phyloP scores from a whole-genome alignment of 2,329 filamentous ascomycete species.

The Sordariomycetes sp. region DNA sequence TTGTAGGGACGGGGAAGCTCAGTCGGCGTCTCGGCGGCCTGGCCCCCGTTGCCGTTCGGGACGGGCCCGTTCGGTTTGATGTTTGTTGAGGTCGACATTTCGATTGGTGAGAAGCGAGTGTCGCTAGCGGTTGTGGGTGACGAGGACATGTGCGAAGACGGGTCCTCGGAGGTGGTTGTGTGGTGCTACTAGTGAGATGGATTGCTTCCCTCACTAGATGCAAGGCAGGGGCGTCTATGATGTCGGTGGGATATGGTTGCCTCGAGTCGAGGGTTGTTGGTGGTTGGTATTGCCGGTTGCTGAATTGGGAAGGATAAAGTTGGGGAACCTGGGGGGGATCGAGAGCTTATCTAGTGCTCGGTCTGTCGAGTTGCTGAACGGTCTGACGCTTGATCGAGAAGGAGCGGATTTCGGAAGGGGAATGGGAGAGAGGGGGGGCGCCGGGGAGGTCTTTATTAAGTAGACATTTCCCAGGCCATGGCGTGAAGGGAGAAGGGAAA shows the following conservation, averaged over 20 bases:
- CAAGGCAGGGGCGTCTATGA: not conserved
- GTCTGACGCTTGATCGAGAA: not conserved
- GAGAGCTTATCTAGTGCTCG: not conserved
- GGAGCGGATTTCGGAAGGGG: not conserved
- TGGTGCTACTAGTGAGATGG: not conserved
- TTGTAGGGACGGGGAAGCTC: constrained; percentile 96
- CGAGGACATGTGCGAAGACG: not conserved
- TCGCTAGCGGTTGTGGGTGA: not conserved
- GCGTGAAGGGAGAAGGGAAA: not conserved
- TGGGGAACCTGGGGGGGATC: not conserved
- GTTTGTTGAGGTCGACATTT: constrained; percentile 13
- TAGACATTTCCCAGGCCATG: not conserved
- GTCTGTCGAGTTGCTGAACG: not conserved
- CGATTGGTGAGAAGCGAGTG: not conserved
- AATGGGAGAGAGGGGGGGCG: not conserved
- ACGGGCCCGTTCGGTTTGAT: constrained; percentile 50
- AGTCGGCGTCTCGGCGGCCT: constrained; percentile 37
- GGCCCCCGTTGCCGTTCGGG: constrained; percentile 33
- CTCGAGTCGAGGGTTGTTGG: not conserved
- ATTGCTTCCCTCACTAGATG: not conserved
- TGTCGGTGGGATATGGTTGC: not conserved
- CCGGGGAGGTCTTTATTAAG: not conserved
- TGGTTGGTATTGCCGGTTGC: not conserved
- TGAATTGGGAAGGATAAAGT: no score
- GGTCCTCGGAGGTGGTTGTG: not conserved